Conservation (phyloP, 345 rosid genomes). For the Pistacia integerrima region DNA sequence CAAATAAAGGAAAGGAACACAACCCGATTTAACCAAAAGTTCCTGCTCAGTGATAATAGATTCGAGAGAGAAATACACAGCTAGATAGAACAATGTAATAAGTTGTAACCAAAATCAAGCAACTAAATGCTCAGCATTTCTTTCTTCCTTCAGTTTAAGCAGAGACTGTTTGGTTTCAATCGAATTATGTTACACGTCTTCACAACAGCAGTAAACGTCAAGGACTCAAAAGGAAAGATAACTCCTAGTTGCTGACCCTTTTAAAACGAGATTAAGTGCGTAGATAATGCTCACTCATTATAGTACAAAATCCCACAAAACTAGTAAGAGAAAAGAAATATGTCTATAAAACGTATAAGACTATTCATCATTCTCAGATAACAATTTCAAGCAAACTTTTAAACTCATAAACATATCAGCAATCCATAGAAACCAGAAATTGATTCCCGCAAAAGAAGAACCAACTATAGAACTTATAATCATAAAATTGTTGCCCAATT, state of each 20-base stretch:
- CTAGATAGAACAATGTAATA: neutral
- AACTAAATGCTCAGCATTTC: neutral
- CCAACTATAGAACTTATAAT: neutral
- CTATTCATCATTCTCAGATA: neutral
- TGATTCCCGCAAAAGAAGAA: neutral
- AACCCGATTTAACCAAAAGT: neutral
- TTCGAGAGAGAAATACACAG: neutral
- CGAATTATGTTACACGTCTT: neutral
- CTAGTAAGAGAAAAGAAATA: too few relatives aligned
- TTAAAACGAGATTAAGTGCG: neutral
- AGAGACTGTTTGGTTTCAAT: neutral
- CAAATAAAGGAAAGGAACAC: neutral
- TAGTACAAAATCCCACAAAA: neutral
- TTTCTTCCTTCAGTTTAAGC: neutral
- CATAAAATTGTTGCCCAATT: neutral
- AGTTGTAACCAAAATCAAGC: neutral
- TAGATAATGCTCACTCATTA: neutral
- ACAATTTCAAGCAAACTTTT: neutral
- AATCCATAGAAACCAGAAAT: neutral
- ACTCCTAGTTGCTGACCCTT: neutral
- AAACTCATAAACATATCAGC: neutral
- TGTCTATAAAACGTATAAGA: too few relatives aligned
- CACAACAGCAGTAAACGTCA: neutral
- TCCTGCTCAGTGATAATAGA: neutral
- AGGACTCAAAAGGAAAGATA: neutral